These are phyloP conservation scores for Pugionium dolabratum DNA, from an alignment of 345 rosid genomes.

Conservation along the genomic window DNA sequence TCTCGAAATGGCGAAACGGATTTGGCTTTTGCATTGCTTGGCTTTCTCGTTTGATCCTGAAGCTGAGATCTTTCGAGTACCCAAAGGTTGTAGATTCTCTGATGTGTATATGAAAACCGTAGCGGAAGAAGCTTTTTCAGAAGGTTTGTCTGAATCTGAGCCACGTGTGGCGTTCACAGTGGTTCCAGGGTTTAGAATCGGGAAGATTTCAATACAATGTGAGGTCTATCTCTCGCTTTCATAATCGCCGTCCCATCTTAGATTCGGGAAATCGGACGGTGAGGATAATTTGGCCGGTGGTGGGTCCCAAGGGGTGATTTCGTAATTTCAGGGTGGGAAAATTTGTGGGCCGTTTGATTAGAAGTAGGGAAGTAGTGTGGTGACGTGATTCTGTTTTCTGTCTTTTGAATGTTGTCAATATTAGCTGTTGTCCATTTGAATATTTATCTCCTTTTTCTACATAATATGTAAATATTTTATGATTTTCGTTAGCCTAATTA, in stretches of 20 bases:
- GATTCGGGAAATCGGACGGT: neutral
- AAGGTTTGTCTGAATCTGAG: conserved; percentile 42
- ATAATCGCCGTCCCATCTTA: conserved; percentile 17
- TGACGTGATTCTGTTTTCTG: neutral
- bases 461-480: too few species aligned
- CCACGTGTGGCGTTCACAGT: conserved; percentile 76
- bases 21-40: conserved; percentile 86
- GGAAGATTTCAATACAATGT: conserved; percentile 69
- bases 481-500: neutral
- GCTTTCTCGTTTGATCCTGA: conserved; percentile 69
- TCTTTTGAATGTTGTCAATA: too few species aligned
- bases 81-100: conserved; percentile 64
- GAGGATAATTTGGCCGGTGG: conserved; percentile 2
- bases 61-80: conserved; percentile 72
- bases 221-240: conserved; percentile 66
- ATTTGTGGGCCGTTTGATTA: too few species aligned
- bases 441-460: too few species aligned
- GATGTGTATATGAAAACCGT: conserved; percentile 85
- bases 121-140: conserved; percentile 53
- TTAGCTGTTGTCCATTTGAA: too few species aligned
- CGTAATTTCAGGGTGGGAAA: neutral
- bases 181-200: conserved; percentile 84
- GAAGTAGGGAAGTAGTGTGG: neutral
- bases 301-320: conserved; percentile 1
- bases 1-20: conserved; percentile 75